phyloP scores from a whole-genome alignment of 163 green algal species.

The Chlorella variabilis region DNA sequence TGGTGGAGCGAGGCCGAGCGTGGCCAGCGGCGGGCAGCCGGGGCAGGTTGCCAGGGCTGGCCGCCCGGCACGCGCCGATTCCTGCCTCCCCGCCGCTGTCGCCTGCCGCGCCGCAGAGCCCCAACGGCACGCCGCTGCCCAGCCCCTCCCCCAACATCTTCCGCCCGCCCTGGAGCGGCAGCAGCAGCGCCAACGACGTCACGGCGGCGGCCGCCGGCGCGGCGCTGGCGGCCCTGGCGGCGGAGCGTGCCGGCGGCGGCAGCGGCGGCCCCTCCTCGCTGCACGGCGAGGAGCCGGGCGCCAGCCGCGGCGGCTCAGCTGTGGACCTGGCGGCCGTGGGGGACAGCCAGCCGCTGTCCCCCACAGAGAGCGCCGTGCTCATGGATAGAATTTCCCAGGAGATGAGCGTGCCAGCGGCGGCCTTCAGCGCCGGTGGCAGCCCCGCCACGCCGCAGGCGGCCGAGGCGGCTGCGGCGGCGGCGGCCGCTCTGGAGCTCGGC shows the following conservation, averaged over 20 bases:
- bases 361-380: neutral
- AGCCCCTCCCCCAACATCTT: slow-evolving; percentile 12
- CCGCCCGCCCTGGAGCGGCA: neutral
- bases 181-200: neutral
- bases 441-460: neutral
- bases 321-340: neutral
- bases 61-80: neutral
- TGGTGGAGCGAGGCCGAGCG: too few species aligned
- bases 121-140: slow-evolving; percentile 20
- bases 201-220: neutral
- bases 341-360: slow-evolving; percentile 7
- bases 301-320: neutral
- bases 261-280: neutral
- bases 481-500: neutral
- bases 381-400: neutral
- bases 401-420: neutral
- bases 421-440: neutral
- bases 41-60: too few species aligned
- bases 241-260: neutral
- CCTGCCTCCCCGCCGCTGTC: neutral
- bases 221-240: neutral
- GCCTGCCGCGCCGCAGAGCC: slow-evolving; percentile 23
- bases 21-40: too few species aligned
- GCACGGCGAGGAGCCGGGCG: neutral
- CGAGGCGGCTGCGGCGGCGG: neutral